phyloP scores from a whole-genome alignment of 2,329 filamentous ascomycete genomes.

The Pyrenophora teres region DNA sequence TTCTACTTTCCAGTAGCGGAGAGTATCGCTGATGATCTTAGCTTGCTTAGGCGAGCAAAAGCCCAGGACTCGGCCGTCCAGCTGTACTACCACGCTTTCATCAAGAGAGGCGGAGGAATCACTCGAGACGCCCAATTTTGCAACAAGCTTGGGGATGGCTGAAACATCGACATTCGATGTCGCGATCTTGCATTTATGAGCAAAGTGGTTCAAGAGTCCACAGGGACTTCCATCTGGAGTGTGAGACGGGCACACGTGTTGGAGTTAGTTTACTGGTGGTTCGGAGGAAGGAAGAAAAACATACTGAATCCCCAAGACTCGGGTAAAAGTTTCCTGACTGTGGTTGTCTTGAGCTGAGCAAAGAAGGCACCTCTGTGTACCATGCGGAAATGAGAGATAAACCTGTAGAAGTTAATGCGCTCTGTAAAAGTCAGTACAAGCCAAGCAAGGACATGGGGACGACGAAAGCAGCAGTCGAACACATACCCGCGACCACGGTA shows the following conservation, averaged over 20 bases:
- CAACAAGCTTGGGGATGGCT: slow-evolving; percentile 71
- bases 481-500: slow-evolving; percentile 82
- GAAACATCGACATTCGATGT: slow-evolving; percentile 77
- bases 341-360: slow-evolving; percentile 94
- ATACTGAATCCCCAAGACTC: slow-evolving; percentile 90
- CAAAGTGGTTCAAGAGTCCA: slow-evolving; percentile 90
- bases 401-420: slow-evolving; percentile 90
- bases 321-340: slow-evolving; percentile 90
- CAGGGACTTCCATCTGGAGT: slow-evolving; percentile 96
- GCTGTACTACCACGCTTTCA: slow-evolving; percentile 85
- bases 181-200: slow-evolving; percentile 91
- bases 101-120: slow-evolving; percentile 77
- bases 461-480: neutral
- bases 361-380: slow-evolving; percentile 99
- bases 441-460: neutral
- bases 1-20: slow-evolving; percentile 95
- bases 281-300: neutral
- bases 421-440: neutral
- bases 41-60: slow-evolving; percentile 89
- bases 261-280: neutral
- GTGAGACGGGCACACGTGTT: slow-evolving; percentile 76
- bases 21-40: slow-evolving; percentile 77
- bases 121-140: slow-evolving; percentile 77
- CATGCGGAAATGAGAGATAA: slow-evolving; percentile 99
- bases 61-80: slow-evolving; percentile 88